Evolutionary conservation across 202 grass and related monocot genomes (phyloP).

Genomic region (Cymbopogon flexuosus): DNA sequence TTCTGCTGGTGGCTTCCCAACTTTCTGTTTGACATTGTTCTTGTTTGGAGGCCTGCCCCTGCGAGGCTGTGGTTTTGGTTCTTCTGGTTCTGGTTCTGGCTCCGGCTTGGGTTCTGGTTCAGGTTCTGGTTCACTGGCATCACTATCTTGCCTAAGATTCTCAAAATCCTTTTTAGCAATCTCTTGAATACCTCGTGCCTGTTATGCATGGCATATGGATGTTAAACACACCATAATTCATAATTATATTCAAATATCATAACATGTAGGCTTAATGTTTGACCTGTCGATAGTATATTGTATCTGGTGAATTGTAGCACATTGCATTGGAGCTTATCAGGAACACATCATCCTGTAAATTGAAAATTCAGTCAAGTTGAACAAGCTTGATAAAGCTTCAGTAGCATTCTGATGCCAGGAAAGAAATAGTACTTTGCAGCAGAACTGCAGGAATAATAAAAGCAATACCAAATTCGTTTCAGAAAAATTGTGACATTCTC

Average conservation of each 20-base stretch:
- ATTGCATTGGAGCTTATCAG: constrained; percentile 88
- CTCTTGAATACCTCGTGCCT: constrained; percentile 92
- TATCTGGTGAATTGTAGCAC: constrained; percentile 87
- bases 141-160: constrained; percentile 92
- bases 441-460: background rate
- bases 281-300: constrained; percentile 96
- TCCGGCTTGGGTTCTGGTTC: constrained; percentile 52
- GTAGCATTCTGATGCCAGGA: background rate
- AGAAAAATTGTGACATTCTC: background rate
- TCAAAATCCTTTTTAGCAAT: constrained; percentile 95
- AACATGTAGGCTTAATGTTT: constrained; percentile 12
- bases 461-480: background rate
- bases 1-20: constrained; percentile 60
- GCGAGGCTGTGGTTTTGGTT: constrained; percentile 51
- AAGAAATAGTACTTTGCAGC: constrained; percentile 11
- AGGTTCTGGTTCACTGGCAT: constrained; percentile 68
- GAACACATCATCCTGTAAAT: constrained; percentile 86
- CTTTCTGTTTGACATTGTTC: constrained; percentile 49
- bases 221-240: constrained; percentile 11
- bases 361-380: constrained; percentile 1
- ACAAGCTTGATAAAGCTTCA: constrained; percentile 14
- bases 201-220: constrained; percentile 24
- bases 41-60: constrained; percentile 75
- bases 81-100: constrained; percentile 54
- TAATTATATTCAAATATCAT: background rate